A percentile compares a stretch with the other conserved stretches of the same genome.
Conservation (phyloP, 2,329 filamentous ascomycete genomes). For the Fusarium poae region DNA sequence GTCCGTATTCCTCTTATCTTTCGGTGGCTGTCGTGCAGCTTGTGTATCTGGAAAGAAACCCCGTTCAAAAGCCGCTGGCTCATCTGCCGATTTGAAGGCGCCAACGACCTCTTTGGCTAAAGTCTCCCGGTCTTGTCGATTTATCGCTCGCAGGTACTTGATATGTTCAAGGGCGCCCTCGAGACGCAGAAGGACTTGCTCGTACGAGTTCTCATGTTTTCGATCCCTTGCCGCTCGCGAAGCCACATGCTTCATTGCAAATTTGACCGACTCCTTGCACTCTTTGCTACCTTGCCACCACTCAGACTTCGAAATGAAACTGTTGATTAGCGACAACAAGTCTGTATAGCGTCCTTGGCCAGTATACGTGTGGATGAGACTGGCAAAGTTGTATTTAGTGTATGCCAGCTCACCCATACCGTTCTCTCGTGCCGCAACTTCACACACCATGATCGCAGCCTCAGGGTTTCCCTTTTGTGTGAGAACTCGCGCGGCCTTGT, state of each 20-base stretch:
- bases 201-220: conserved; percentile 38
- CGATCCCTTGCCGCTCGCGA: conserved; percentile 40
- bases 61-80: conserved; percentile 27
- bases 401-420: conserved; percentile 55
- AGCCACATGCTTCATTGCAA: conserved; percentile 54
- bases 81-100: conserved; percentile 39
- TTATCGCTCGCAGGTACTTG: conserved; percentile 40
- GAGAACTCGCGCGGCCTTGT: conserved; percentile 53
- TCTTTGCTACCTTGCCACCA: conserved; percentile 56
- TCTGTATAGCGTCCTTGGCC: conserved; percentile 51
- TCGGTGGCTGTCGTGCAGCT: conserved; percentile 12
- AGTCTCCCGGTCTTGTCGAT: conserved; percentile 35
- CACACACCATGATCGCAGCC: conserved; percentile 53
- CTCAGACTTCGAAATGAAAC: conserved; percentile 50
- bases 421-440: conserved; percentile 55
- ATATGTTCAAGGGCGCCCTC: conserved; percentile 43
- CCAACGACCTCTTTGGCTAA: conserved; percentile 37
- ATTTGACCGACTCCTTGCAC: conserved; percentile 56
- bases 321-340: conserved; percentile 50
- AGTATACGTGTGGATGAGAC: conserved; percentile 54
- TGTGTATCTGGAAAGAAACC: conserved; percentile 24
- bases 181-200: conserved; percentile 41
- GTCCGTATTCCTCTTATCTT: conserved; percentile 21
- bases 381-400: conserved; percentile 56
- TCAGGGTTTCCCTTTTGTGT: conserved; percentile 48